Conservation (phyloP, 306 rosid species). For the Canavalia ensiformis region DNA sequence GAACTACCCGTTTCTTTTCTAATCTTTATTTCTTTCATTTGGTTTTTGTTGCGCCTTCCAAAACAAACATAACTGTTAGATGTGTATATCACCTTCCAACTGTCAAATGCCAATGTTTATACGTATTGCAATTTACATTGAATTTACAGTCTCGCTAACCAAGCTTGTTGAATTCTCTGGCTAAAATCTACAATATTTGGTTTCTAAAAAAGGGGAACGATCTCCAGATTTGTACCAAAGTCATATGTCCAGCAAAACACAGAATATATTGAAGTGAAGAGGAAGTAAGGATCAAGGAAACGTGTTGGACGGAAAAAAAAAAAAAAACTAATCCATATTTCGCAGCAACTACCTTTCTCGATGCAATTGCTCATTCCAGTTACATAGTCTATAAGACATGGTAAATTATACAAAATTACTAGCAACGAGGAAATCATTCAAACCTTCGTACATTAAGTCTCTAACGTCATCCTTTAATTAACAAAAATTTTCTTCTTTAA, state of each 20-base stretch:
- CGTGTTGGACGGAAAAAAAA: slow-evolving; percentile 14
- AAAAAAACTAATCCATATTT: not conserved
- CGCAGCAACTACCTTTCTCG: slow-evolving; percentile 31
- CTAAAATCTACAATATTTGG: slow-evolving; percentile 12
- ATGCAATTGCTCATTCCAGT: slow-evolving; percentile 30
- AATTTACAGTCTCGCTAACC: slow-evolving; percentile 50
- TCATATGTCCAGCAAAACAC: not conserved
- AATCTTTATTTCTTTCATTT: slow-evolving; percentile 32
- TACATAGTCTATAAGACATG: slow-evolving; percentile 27
- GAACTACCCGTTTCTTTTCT: slow-evolving; percentile 27
- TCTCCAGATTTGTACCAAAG: slow-evolving; percentile 34
- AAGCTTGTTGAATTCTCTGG: slow-evolving; percentile 39
- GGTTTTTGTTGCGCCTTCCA: not conserved
- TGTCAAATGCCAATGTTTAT: slow-evolving; percentile 13
- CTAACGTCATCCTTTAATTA: slow-evolving; percentile 1
- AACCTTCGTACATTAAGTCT: slow-evolving; percentile 29
- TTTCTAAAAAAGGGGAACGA: not conserved
- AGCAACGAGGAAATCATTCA: slow-evolving; percentile 31
- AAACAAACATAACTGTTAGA: slow-evolving; percentile 33
- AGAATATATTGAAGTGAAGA: not conserved
- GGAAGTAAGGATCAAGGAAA: slow-evolving; percentile 1
- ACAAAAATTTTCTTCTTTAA: not conserved
- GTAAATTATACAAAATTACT: slow-evolving; percentile 45
- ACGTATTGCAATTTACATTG: slow-evolving; percentile 50
- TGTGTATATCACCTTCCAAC: slow-evolving; percentile 35